Percentiles rank a stretch among this genome's conserved stretches.
Evolutionary conservation across 768 basidiomycete species (phyloP).

Genomic region (Pisolithus albus): DNA sequence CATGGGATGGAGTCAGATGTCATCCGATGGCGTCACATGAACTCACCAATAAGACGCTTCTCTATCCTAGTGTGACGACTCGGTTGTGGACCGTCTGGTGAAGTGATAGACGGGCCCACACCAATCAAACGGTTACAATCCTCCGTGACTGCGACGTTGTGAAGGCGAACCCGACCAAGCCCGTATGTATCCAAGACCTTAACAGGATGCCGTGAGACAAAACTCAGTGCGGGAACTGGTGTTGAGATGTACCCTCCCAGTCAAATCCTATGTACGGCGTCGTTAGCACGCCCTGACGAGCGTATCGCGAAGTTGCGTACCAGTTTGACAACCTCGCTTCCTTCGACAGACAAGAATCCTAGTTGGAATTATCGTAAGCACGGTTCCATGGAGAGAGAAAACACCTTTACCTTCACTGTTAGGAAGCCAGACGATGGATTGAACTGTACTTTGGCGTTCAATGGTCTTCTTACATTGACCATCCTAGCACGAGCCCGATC

Average conservation of each 20-base stretch:
- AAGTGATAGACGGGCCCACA: conserved; percentile 42
- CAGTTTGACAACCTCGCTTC: conserved; percentile 39
- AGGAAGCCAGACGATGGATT: conserved; percentile 50
- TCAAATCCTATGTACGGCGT: conserved; percentile 33
- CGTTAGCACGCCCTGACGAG: conserved; percentile 5
- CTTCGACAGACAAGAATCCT: conserved; percentile 52
- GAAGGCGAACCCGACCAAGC: conserved; percentile 40
- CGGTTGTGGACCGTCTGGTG: conserved; percentile 38
- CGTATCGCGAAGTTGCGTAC: conserved; percentile 20
- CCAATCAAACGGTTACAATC: conserved; percentile 42
- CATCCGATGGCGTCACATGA: not conserved
- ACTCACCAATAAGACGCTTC: conserved; percentile 47
- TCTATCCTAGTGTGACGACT: conserved; percentile 43
- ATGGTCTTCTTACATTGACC: conserved; percentile 48
- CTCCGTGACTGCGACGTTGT: conserved; percentile 44
- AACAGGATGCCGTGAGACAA: not conserved
- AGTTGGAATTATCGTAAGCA: conserved; percentile 11
- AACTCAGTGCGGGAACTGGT: not conserved
- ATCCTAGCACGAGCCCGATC: conserved; percentile 26
- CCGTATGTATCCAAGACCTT: conserved; percentile 36
- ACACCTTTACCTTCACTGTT: conserved; percentile 35
- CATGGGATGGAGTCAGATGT: conserved; percentile 1
- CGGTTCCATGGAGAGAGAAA: conserved; percentile 1
- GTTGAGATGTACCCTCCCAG: conserved; percentile 29
- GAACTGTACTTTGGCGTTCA: conserved; percentile 38